Base-by-base conservation (phyloP, 805 yeast genomes). In the Kluyveromyces wickerhamii region DNA sequence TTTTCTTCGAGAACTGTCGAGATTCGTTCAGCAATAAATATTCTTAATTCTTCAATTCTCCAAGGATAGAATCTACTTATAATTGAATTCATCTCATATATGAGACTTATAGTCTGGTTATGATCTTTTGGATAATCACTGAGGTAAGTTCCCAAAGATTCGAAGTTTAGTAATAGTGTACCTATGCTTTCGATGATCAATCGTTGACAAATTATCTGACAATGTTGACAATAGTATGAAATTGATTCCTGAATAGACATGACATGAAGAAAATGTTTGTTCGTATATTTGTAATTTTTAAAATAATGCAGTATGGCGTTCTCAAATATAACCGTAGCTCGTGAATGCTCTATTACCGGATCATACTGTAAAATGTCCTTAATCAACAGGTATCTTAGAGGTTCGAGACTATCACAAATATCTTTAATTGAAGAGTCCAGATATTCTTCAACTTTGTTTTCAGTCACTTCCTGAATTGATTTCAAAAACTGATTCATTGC, bases 341-440 rank as follows among this genome's bases (percentile, higher is more conserved):
- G 6, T 9, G 17, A 12, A 14, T 22, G 13, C 5, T 30, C 33
- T n/a, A 30, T 30, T 21, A 18, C 20, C 14, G 21, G 4, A 22
- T 30, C 19, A 19, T 30, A 30, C n/a, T 15, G 13, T 13, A 30
- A 21, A 22, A 30, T 16, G 29, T 26, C 6, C 29, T 16, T 7
- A 6, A 26, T 19, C 13, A 26, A 26, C 9, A 9, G 29, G 16
- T 14, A 7, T n/a, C 18, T 21, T n/a, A n/a, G n/a, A n/a, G n/a
- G n/a, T n/a, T n/a, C n/a, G n/a, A n/a, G n/a, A n/a, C n/a, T n/a
- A n/a, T n/a, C n/a, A n/a, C n/a, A n/a, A n/a, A n/a, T n/a, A n/a
- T n/a, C n/a, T n/a, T n/a, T n/a, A n/a, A n/a, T n/a, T n/a, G n/a
- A n/a, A n/a, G n/a, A n/a, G n/a, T n/a, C n/a, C n/a, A n/a, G n/a